Percentiles rank a stretch among this genome's conserved stretches.
Evolutionary conservation across 1,139 yeast species (phyloP).

Genomic region (Arxiozyma bovina): DNA sequence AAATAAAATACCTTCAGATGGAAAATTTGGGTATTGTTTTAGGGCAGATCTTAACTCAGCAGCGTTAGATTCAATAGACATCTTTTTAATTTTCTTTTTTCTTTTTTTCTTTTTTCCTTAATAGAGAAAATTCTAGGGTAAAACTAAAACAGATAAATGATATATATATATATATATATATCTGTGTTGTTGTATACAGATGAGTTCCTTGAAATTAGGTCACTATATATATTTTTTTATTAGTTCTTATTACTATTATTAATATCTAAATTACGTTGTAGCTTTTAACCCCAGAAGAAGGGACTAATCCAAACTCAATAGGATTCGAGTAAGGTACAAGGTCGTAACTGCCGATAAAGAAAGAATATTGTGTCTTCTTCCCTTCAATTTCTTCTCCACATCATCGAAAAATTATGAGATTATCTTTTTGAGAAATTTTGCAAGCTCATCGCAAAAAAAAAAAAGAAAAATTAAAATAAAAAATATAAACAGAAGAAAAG

Average conservation of each 20-base stretch:
- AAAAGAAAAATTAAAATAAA: no score
- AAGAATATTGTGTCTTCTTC: neutral
- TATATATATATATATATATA: neutral
- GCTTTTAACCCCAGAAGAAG: neutral
- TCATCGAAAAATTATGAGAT: neutral
- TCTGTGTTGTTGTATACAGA: neutral
- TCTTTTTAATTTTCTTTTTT: neutral
- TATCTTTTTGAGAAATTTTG: neutral
- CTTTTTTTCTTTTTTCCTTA: no score
- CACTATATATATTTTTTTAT: neutral
- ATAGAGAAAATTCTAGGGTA: neutral
- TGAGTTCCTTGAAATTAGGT: neutral
- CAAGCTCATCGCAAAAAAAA: no score
- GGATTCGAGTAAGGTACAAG: neutral
- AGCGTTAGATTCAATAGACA: conserved; percentile 39
- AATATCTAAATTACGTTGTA: no score
- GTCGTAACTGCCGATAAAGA: no score
- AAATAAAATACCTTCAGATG: conserved; percentile 82
- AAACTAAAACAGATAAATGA: neutral
- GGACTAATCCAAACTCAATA: no score
- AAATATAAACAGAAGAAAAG: no score
- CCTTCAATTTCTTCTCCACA: neutral
- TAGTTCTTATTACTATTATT: no score
- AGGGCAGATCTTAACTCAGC: conserved; percentile 55
- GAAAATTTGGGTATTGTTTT: conserved; percentile 87